These are phyloP conservation scores for Bjerkandera adusta DNA, from an alignment of 1,284 basidiomycete genomes.

Conservation along the genomic window DNA sequence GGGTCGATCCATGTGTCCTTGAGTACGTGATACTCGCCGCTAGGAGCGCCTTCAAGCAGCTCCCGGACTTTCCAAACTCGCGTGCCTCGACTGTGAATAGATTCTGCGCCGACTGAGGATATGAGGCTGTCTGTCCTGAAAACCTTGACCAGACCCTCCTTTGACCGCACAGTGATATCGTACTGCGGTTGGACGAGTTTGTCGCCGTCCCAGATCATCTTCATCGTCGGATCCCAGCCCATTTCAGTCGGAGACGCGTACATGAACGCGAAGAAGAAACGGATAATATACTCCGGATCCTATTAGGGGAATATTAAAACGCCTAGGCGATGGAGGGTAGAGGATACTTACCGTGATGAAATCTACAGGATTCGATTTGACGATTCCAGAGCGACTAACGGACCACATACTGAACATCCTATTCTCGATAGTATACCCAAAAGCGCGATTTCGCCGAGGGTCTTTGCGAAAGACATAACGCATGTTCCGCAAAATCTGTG, in stretches of 20 bases:
- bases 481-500: conserved; percentile 4
- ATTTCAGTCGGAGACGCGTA: conserved; percentile 1
- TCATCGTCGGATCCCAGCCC: conserved; percentile 10
- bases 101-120: not conserved
- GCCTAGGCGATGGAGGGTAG: not conserved
- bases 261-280: conserved; percentile 4
- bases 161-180: not conserved
- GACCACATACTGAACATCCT: conserved; percentile 1
- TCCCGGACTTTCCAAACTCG: not conserved
- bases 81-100: not conserved
- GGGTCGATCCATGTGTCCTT: conserved; percentile 1
- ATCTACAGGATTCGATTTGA: conserved; percentile 2
- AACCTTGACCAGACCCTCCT: not conserved
- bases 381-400: not conserved
- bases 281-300: not conserved
- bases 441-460: not conserved
- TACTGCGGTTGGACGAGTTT: not conserved
- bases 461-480: not conserved
- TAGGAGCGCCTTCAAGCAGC: not conserved
- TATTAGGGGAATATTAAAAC: not conserved
- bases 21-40: not conserved
- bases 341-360: conserved; percentile 8
- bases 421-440: conserved; percentile 5
- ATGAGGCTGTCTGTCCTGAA: not conserved
- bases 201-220: not conserved